These are phyloP conservation scores for Apocynum venetum DNA, from an alignment of 257 asterid genomes.

Conservation along the genomic window DNA sequence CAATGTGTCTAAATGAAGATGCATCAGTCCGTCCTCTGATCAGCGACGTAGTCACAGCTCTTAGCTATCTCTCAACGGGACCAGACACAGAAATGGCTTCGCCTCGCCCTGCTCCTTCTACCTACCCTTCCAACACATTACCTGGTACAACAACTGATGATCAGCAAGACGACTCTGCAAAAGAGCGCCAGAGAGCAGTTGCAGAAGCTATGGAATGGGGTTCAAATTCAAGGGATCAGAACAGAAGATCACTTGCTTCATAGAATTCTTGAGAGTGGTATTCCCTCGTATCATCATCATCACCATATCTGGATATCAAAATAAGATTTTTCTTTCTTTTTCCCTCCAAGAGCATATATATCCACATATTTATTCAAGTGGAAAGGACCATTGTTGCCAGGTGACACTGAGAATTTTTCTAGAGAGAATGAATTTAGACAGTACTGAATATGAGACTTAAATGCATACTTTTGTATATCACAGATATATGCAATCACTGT, in stretches of 20 bases:
- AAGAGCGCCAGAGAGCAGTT: conserved; percentile 59
- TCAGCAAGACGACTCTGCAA: conserved; percentile 14
- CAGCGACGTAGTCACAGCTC: conserved; percentile 87
- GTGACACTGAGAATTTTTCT: not conserved
- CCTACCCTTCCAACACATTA: conserved; percentile 19
- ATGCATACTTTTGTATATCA: not conserved
- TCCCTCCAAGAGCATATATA: not conserved
- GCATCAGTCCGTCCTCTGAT: conserved; percentile 56
- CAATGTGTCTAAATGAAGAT: conserved; percentile 83
- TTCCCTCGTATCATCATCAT: not conserved
- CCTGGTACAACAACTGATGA: conserved; percentile 5
- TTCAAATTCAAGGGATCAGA: conserved; percentile 43
- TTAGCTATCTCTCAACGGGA: conserved; percentile 51
- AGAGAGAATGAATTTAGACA: not conserved
- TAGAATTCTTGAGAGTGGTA: conserved; percentile 19
- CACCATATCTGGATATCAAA: not conserved
- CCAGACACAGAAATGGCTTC: conserved; percentile 26
- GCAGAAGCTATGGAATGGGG: conserved; percentile 98
- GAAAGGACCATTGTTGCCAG: conserved; percentile 2
- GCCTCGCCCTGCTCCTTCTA: conserved; percentile 18
- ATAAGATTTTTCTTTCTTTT: not conserved
- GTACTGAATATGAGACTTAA: not conserved
- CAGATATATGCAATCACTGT: not conserved
- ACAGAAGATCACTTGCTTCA: conserved; percentile 15
- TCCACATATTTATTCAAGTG: not conserved